Percentiles rank a stretch among this genome's conserved stretches.
phyloP scores from a whole-genome alignment of 805 yeast genomes.

The Monosporozyma yasuniensis region DNA sequence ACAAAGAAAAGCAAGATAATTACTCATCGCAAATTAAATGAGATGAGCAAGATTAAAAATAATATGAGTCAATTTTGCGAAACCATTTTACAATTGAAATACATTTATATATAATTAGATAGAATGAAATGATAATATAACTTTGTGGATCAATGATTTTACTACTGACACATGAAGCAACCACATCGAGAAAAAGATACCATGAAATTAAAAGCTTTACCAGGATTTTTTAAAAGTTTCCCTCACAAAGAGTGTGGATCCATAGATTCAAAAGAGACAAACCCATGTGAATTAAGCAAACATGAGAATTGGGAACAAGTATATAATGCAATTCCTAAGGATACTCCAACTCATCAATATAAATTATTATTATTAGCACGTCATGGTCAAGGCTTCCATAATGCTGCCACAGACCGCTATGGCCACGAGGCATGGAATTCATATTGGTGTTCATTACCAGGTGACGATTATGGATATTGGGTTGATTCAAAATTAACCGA shows the following conservation, averaged over 20 bases:
- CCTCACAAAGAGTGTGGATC: slow-evolving; percentile 1
- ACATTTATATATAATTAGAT: neutral
- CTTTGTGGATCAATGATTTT: neutral
- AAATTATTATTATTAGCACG: slow-evolving; percentile 30
- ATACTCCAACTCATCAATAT: slow-evolving; percentile 13
- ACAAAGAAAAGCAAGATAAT: no score
- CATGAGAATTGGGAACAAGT: slow-evolving; percentile 16
- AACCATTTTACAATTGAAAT: neutral
- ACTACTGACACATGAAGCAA: neutral
- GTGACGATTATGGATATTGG: slow-evolving; percentile 48
- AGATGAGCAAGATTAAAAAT: neutral
- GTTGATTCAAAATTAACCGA: slow-evolving; percentile 46
- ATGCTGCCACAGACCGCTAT: slow-evolving; percentile 44
- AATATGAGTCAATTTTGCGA: neutral
- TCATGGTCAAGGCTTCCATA: slow-evolving; percentile 67
- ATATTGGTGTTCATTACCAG: slow-evolving; percentile 43
- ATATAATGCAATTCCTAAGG: slow-evolving; percentile 15
- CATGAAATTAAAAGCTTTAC: slow-evolving; percentile 8
- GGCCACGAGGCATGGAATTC: slow-evolving; percentile 49
- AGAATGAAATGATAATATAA: neutral
- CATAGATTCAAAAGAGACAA: slow-evolving; percentile 6
- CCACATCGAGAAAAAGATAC: neutral
- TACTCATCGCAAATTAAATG: neutral
- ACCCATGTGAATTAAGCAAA: slow-evolving; percentile 9
- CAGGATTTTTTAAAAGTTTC: slow-evolving; percentile 14